phyloP scores from a whole-genome alignment of 345 rosid genomes.

The Arabis alpina region DNA sequence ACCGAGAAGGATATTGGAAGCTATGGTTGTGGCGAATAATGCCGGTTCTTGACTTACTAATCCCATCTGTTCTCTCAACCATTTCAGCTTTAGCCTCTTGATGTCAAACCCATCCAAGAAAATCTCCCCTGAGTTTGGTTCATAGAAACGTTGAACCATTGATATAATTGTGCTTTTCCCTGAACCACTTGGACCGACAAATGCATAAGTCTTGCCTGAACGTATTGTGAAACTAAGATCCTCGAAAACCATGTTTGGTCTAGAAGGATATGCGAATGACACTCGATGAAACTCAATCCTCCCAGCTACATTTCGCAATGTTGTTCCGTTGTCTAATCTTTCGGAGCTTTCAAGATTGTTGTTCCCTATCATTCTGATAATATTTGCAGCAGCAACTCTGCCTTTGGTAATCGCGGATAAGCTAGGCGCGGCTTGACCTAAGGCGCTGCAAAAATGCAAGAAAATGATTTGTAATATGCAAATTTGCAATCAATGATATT shows the following conservation, averaged over 20 bases:
- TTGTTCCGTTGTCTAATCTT: constrained; percentile 43
- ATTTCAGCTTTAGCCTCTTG: constrained; percentile 57
- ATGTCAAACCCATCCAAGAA: constrained; percentile 72
- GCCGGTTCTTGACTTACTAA: constrained; percentile 94
- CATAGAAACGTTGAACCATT: constrained; percentile 87
- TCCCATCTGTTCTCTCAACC: constrained; percentile 91
- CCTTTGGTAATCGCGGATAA: constrained; percentile 80
- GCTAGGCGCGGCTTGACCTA: constrained; percentile 83
- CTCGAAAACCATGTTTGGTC: constrained; percentile 63
- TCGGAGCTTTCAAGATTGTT: constrained; percentile 38
- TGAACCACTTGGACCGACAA: constrained; percentile 92
- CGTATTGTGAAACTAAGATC: constrained; percentile 62
- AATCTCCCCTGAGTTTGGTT: constrained; percentile 74
- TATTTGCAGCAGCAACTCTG: constrained; percentile 67
- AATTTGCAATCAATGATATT: constrained; percentile 22
- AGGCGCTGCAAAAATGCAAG: constrained; percentile 51
- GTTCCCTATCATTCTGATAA: constrained; percentile 53
- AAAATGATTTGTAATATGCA: constrained; percentile 5
- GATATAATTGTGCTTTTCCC: constrained; percentile 88
- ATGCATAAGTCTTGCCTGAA: constrained; percentile 70
- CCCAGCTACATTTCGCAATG: constrained; percentile 56
- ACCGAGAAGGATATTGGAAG: constrained; percentile 68
- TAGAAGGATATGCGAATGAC: constrained; percentile 71
- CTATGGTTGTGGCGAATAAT: constrained; percentile 74
- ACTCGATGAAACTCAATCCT: constrained; percentile 62